Percentiles rank a stretch among this genome's conserved stretches.
phyloP scores from a whole-genome alignment of 306 rosid genomes.

The Ormosia semicastrata region DNA sequence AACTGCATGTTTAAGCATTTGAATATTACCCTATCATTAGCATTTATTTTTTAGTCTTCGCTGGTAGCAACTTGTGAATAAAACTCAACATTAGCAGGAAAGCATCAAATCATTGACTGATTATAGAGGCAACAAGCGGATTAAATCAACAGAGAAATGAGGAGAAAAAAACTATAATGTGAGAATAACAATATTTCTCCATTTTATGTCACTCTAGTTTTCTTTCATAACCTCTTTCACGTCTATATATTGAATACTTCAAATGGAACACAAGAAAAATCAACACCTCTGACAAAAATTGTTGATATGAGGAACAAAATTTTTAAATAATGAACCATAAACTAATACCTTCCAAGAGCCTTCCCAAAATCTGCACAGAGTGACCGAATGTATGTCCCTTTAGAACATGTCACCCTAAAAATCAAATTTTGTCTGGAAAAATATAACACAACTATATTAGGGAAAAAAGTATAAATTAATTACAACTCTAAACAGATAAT shows the following conservation, averaged over 20 bases:
- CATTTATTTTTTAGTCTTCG: background rate
- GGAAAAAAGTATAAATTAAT: background rate
- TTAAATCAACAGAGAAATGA: background rate
- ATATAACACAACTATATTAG: conserved; percentile 6
- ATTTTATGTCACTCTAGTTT: background rate
- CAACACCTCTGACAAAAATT: background rate
- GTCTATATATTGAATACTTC: background rate
- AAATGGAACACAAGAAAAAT: background rate
- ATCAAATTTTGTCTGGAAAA: conserved; percentile 85
- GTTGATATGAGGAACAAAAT: background rate
- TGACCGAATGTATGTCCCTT: conserved; percentile 92
- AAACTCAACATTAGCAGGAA: background rate
- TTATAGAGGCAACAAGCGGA: background rate
- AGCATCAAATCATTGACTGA: background rate
- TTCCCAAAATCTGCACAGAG: conserved; percentile 94
- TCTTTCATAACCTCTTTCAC: background rate
- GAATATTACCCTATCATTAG: background rate
- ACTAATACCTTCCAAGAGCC: conserved; percentile 82
- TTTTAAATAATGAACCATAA: background rate
- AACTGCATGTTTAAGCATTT: background rate
- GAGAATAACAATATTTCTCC: background rate
- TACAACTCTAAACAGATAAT: conserved; percentile 3
- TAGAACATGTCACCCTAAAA: conserved; percentile 85
- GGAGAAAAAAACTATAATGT: background rate
- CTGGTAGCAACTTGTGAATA: background rate